Evolutionary conservation across 306 rosid genomes (phyloP).

Genomic region (Castanea sativa): DNA sequence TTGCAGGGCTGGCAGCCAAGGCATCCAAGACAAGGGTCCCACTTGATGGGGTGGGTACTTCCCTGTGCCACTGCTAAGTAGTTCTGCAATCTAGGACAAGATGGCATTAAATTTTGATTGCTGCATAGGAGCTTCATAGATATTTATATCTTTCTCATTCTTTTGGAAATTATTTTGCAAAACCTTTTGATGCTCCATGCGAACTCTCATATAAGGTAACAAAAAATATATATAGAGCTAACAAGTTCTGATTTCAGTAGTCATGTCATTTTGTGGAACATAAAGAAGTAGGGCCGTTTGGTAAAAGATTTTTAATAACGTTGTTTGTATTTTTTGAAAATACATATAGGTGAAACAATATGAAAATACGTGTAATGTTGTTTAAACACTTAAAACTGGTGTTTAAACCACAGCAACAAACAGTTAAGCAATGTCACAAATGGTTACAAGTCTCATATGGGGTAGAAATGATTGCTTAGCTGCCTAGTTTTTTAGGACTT

Average conservation of each 20-base stretch:
- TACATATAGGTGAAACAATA: no score
- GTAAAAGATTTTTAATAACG: no score
- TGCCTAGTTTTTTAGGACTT: no score
- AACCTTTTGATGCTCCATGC: not conserved
- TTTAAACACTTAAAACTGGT: no score
- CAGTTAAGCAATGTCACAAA: not conserved
- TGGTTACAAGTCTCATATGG: no score
- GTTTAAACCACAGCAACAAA: no score
- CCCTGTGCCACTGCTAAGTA: constrained; percentile 34
- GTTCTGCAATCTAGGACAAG: not conserved
- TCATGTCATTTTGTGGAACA: not conserved
- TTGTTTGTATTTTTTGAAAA: no score
- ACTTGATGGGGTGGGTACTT: constrained; percentile 34
- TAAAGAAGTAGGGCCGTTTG: no score
- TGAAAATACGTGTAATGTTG: no score
- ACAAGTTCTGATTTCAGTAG: not conserved
- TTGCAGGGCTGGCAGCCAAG: constrained; percentile 36
- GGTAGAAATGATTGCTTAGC: not conserved
- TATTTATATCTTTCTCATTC: not conserved
- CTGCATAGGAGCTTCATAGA: not conserved
- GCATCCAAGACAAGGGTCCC: constrained; percentile 25
- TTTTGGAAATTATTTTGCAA: not conserved
- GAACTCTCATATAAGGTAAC: not conserved
- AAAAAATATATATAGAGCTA: not conserved
- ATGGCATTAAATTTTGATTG: not conserved